Percentiles rank a stretch among this genome's conserved stretches.
These are phyloP conservation scores for Alternaria sp. DNA, from an alignment of 2,329 filamentous ascomycete genomes.

Conservation along the genomic window DNA sequence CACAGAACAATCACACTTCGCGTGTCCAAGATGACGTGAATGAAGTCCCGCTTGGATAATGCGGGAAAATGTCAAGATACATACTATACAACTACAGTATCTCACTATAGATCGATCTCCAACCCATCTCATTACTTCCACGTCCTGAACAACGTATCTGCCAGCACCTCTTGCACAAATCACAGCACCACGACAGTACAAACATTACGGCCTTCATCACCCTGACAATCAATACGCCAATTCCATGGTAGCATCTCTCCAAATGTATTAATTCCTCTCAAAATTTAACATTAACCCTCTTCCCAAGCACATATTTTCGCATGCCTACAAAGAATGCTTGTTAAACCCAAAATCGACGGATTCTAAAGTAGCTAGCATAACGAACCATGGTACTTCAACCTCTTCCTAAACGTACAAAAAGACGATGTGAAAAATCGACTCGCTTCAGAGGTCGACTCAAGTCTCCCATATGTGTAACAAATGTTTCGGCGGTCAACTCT, in stretches of 20 bases:
- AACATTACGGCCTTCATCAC: conserved; percentile 5
- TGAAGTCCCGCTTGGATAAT: not conserved
- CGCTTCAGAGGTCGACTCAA: not conserved
- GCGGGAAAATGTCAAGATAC: not conserved
- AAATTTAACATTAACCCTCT: too few species aligned
- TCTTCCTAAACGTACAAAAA: not conserved
- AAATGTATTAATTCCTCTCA: too few species aligned
- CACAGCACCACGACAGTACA: conserved; percentile 8
- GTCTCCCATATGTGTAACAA: not conserved
- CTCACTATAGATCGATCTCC: not conserved
- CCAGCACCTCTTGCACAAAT: not conserved
- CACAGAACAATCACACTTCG: not conserved
- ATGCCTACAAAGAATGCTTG: too few species aligned
- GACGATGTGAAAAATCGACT: not conserved
- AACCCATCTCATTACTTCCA: not conserved
- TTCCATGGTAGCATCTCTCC: too few species aligned
- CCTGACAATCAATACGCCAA: not conserved
- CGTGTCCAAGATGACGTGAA: not conserved
- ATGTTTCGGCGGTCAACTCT: not conserved
- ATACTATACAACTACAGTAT: not conserved
- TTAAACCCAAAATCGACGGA: not conserved
- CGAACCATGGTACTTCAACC: conserved; percentile 1
- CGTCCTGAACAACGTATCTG: not conserved
- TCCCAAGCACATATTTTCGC: too few species aligned
- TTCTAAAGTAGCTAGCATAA: not conserved